Conservation (phyloP, 2,329 filamentous ascomycete species). For the Zasmidium citrigriseum region DNA sequence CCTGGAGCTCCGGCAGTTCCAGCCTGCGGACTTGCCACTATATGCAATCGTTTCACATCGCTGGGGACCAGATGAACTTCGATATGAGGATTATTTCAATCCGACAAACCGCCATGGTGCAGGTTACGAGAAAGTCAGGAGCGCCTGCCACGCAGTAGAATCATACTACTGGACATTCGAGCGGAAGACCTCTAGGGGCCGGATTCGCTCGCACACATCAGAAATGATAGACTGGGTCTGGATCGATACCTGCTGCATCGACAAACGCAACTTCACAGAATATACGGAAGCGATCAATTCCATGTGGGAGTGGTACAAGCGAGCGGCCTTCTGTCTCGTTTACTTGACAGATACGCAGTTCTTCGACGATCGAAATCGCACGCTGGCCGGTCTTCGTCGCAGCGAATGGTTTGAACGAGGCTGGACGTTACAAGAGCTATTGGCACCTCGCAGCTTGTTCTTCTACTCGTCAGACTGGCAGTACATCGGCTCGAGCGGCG, state of each 20-base stretch:
- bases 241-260: slow-evolving; percentile 27
- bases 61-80: slow-evolving; percentile 14
- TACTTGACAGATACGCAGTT: slow-evolving; percentile 13
- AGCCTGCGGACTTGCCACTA: slow-evolving; percentile 5
- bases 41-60: slow-evolving; percentile 21
- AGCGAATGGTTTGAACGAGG: slow-evolving; percentile 5
- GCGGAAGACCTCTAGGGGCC: not conserved
- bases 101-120: not conserved
- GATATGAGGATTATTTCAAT: slow-evolving; percentile 10
- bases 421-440: slow-evolving; percentile 7
- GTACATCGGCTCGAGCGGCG: slow-evolving; percentile 9
- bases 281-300: slow-evolving; percentile 19
- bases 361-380: not conserved
- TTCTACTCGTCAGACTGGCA: slow-evolving; percentile 9
- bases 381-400: not conserved
- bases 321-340: slow-evolving; percentile 16
- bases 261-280: slow-evolving; percentile 19
- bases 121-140: not conserved
- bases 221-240: slow-evolving; percentile 9
- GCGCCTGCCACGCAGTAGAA: not conserved
- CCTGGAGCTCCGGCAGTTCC: slow-evolving; percentile 20
- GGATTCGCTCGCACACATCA: not conserved
- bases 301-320: slow-evolving; percentile 23
- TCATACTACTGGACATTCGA: not conserved
- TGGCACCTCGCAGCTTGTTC: not conserved